Conservation (phyloP, 2,329 filamentous ascomycete genomes). For the Pyrenophora tritici-repentis region DNA sequence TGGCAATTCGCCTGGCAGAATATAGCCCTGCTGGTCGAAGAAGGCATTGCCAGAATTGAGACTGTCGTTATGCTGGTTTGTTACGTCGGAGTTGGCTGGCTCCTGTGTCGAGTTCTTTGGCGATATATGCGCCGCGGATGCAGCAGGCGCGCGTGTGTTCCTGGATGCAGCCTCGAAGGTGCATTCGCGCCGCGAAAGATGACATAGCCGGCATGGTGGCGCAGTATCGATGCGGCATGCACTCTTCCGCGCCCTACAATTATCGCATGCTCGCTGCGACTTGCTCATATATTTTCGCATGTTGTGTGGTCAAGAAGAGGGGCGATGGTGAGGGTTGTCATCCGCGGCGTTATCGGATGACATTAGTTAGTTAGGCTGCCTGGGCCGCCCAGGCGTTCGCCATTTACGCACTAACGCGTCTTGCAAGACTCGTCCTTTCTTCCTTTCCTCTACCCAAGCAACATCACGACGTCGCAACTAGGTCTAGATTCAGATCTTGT, state of each 20-base stretch:
- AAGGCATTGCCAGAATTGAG: neutral
- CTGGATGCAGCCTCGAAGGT: neutral
- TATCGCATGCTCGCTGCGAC: conserved; percentile 1
- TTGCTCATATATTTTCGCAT: conserved; percentile 5
- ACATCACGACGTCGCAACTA: no score
- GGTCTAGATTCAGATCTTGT: no score
- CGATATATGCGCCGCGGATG: neutral
- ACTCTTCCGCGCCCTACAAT: conserved; percentile 1
- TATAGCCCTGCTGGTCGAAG: neutral
- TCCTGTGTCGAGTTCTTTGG: neutral
- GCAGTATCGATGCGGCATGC: neutral
- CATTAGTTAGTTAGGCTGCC: neutral
- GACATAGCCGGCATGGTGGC: conserved; percentile 4
- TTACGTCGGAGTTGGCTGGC: neutral
- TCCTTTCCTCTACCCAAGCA: no score
- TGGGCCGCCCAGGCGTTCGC: no score
- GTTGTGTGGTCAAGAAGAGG: neutral
- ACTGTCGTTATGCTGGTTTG: neutral
- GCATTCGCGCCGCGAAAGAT: conserved; percentile 1
- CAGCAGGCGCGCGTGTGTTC: neutral
- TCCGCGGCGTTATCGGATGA: neutral
- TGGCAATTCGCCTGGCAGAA: neutral
- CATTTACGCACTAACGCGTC: no score
- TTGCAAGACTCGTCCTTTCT: no score
- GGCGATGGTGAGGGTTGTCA: neutral